Conservation (phyloP, 768 basidiomycete genomes). For the Pleurotus eryngii region DNA sequence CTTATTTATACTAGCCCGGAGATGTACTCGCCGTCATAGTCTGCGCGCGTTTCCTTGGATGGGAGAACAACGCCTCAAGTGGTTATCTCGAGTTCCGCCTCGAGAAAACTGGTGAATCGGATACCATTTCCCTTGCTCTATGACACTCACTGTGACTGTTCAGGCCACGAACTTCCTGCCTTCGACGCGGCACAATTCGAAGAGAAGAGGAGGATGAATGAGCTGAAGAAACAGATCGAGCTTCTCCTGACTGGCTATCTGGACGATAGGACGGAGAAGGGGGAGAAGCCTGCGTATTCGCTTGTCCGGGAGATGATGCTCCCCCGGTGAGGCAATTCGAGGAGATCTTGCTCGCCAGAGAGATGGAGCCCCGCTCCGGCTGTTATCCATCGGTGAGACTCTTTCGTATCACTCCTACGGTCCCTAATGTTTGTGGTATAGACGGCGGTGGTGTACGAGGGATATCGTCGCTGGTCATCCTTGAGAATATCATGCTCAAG, state of each 20-base stretch:
- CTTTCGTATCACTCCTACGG: not conserved
- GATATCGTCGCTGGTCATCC: slow-evolving; percentile 1
- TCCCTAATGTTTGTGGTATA: not conserved
- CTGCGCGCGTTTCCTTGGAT: slow-evolving; percentile 26
- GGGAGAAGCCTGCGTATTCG: not conserved
- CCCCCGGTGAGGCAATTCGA: not conserved
- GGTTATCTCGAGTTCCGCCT: slow-evolving; percentile 25
- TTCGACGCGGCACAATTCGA: not conserved
- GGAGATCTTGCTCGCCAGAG: not conserved
- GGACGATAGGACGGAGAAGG: not conserved
- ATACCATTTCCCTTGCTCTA: too few relatives aligned
- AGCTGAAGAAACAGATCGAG: not conserved
- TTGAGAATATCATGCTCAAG: not conserved
- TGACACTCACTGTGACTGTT: too few relatives aligned
- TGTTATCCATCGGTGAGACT: not conserved
- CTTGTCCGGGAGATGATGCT: not conserved
- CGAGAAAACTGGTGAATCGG: slow-evolving; percentile 18
- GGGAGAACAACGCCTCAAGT: slow-evolving; percentile 24
- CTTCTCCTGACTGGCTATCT: not conserved
- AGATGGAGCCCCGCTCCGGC: not conserved
- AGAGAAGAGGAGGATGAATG: not conserved
- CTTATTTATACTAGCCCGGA: slow-evolving; percentile 16
- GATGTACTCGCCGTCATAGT: slow-evolving; percentile 27
- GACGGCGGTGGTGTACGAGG: slow-evolving; percentile 6
- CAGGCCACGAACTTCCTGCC: not conserved